Evolutionary conservation across 495 filamentous ascomycete genomes (phyloP).

Genomic region (Penicillium turbatum): DNA sequence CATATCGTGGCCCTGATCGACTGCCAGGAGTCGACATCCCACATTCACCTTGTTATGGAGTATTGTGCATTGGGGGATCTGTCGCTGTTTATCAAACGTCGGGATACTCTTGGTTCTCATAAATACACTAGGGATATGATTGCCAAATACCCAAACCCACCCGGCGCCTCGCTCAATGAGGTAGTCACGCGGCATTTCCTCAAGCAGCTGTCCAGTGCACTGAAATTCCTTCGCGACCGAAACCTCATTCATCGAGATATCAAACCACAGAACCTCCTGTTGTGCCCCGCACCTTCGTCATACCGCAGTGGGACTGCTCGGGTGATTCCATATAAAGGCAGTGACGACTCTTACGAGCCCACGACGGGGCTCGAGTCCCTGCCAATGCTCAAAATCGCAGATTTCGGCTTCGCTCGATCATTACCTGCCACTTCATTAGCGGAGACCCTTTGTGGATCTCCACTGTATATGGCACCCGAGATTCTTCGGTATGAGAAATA

Average conservation of each 20-base stretch:
- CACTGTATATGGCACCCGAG: conserved; percentile 97
- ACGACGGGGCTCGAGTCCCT: conserved; percentile 77
- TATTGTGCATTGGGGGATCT: conserved; percentile 94
- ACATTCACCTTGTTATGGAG: conserved; percentile 98
- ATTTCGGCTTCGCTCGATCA: conserved; percentile 94
- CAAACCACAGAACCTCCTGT: conserved; percentile 91
- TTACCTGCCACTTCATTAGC: conserved; percentile 84
- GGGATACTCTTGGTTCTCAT: conserved; percentile 70
- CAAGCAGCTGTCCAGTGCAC: conserved; percentile 89
- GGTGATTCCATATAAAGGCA: conserved; percentile 56
- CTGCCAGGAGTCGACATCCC: conserved; percentile 76
- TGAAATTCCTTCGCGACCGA: conserved; percentile 77
- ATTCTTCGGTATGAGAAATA: conserved; percentile 97
- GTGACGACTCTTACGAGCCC: conserved; percentile 72
- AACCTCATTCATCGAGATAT: conserved; percentile 95
- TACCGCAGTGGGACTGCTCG: conserved; percentile 46
- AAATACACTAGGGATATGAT: conserved; percentile 79
- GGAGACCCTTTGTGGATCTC: conserved; percentile 96
- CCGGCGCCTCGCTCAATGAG: conserved; percentile 80
- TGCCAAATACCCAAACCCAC: conserved; percentile 80
- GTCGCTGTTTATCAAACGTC: conserved; percentile 90
- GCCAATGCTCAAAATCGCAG: conserved; percentile 94
- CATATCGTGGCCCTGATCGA: conserved; percentile 96
- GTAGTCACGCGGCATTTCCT: conserved; percentile 92
- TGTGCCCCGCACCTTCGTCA: conserved; percentile 76